Evolutionary conservation across 2,329 filamentous ascomycete genomes (phyloP), one percentile per base, ranked within the genome.

Genomic region (Blastomyces emzantsi): DNA sequence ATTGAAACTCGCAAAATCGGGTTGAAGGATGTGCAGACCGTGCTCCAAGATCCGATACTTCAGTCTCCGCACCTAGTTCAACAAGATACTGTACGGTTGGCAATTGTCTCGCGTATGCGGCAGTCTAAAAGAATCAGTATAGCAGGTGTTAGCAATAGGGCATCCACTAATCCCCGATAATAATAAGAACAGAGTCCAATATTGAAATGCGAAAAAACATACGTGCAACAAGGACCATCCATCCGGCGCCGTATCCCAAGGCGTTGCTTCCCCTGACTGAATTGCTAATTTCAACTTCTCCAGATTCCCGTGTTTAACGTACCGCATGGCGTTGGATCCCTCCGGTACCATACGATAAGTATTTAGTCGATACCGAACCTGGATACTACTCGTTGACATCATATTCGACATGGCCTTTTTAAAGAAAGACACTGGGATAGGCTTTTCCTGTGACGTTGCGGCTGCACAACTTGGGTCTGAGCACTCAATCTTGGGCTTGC

Each of bases 161-260:
- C 47, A 28, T 39, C 33, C 17, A 39, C 2, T 13, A 28, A 52
- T 15, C 41, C 36, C 36, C 8, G 17, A 33, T 30, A 36, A 39
- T 33, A 39, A 1, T 22, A 33, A 7, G n/a, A 36, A 56, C 30
- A 56, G 8, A 11, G 15, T 7, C n/a, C 2, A 33, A n/a, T 11
- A 11, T 56, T 13, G 30, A 13, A 6, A 28, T n/a, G 25, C 8
- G 25, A 36, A n/a, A 19, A 62, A 30, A 52, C 64, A 60, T 39
- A 66, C 64, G 49, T 67, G 66, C 25, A 67, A 62, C 56, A 67
- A 62, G 15, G 66, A 67, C 66, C 66, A 67, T n/a, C 66, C 66
- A 66, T 67, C 66, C 28, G 66, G 64, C 39, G 66, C 63, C 39
- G 66, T 67, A 41, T 67, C 66, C 63, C 63, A 66, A 25, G 64